A percentile compares a stretch with the other conserved stretches of the same genome.
Conservation (phyloP, 257 asterid species). For the Datura wrightii region DNA sequence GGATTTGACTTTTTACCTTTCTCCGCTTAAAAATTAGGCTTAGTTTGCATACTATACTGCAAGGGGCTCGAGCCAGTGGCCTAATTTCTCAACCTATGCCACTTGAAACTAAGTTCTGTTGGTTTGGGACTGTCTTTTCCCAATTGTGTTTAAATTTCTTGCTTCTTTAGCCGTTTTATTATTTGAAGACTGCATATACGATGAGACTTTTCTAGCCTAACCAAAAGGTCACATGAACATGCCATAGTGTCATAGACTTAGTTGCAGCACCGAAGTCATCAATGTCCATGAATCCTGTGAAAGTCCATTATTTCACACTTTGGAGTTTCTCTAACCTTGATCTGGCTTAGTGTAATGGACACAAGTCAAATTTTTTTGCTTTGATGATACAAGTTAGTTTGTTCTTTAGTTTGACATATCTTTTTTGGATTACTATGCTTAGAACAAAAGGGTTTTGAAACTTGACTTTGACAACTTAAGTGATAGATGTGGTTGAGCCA, state of each 20-base stretch:
- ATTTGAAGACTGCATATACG: background rate
- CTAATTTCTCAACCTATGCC: background rate
- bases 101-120: background rate
- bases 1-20: background rate
- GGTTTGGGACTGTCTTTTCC: background rate
- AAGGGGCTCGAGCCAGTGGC: background rate
- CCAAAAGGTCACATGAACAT: constrained; percentile 28
- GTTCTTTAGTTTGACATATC: background rate
- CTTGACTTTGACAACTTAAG: background rate
- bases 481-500: constrained; percentile 27
- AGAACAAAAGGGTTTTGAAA: background rate
- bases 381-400: constrained; percentile 12
- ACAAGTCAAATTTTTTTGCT: background rate
- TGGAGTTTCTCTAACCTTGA: background rate
- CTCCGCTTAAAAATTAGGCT: background rate
- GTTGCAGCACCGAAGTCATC: constrained; percentile 27
- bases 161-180: background rate
- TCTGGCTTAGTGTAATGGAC: background rate
- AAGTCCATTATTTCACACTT: constrained; percentile 26
- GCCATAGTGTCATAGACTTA: background rate
- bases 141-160: background rate
- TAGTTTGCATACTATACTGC: background rate
- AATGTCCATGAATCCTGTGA: constrained; percentile 30
- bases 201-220: background rate
- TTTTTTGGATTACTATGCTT: background rate